Percentiles rank a stretch among this genome's conserved stretches.
Evolutionary conservation across 495 filamentous ascomycete species (phyloP).

Genomic region (Penicillium desertorum): DNA sequence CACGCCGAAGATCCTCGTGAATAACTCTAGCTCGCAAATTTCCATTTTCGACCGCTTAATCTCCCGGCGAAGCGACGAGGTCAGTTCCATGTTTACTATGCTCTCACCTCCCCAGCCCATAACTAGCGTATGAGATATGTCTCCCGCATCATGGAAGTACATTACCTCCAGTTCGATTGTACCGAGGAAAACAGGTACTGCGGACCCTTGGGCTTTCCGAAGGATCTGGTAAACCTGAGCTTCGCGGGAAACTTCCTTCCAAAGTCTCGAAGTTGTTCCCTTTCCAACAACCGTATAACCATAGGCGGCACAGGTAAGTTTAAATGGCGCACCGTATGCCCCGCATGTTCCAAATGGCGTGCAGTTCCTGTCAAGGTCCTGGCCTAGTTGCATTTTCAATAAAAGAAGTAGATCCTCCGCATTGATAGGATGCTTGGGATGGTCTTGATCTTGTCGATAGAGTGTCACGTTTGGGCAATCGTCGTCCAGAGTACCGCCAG

Average conservation of each 20-base stretch:
- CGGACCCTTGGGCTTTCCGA: constrained; percentile 34
- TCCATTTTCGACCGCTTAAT: not conserved
- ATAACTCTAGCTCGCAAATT: not conserved
- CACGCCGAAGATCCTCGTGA: constrained; percentile 24
- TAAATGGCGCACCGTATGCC: constrained; percentile 38
- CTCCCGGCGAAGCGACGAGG: not conserved
- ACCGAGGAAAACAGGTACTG: constrained; percentile 45
- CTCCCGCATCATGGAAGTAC: constrained; percentile 39
- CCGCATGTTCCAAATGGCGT: constrained; percentile 25
- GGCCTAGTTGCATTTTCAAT: constrained; percentile 27
- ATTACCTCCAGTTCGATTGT: constrained; percentile 37
- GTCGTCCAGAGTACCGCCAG: constrained; percentile 34
- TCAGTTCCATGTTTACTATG: not conserved
- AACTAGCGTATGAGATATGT: constrained; percentile 47
- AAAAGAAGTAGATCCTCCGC: constrained; percentile 12
- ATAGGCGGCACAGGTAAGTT: constrained; percentile 36
- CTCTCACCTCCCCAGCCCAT: constrained; percentile 42
- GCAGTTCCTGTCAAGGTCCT: constrained; percentile 27
- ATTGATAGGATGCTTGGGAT: constrained; percentile 22
- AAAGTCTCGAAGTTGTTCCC: constrained; percentile 37
- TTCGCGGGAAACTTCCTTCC: constrained; percentile 41
- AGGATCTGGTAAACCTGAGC: constrained; percentile 40
- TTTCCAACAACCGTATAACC: constrained; percentile 51
- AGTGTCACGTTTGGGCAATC: constrained; percentile 43
- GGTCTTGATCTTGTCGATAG: constrained; percentile 25